Conservation (phyloP, 1,284 basidiomycete species). For the Ustilago shanxiensis region DNA sequence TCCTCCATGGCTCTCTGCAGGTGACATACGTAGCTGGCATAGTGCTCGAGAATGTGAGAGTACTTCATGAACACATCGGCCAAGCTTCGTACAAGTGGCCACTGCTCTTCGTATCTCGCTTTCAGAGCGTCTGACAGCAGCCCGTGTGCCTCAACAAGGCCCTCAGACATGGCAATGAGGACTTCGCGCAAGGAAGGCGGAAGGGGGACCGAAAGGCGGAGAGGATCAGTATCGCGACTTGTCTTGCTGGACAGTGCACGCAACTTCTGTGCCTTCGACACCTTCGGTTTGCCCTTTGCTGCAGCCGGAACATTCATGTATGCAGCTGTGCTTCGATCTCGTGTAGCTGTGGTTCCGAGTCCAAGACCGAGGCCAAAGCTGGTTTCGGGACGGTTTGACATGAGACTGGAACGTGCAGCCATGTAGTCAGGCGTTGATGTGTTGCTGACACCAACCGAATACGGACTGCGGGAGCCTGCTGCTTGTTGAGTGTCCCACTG, state of each 20-base stretch:
- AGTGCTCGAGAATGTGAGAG: slow-evolving; percentile 59
- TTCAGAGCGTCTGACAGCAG: slow-evolving; percentile 59
- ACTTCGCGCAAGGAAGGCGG: slow-evolving; percentile 54
- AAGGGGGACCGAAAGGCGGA: slow-evolving; percentile 52
- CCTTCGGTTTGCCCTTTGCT: slow-evolving; percentile 20
- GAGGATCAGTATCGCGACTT: slow-evolving; percentile 28
- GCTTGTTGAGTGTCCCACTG: slow-evolving; percentile 20
- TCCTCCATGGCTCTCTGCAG: slow-evolving; percentile 61
- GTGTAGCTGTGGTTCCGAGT: slow-evolving; percentile 38
- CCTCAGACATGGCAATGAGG: slow-evolving; percentile 56
- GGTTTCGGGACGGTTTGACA: slow-evolving; percentile 9
- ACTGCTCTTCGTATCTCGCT: slow-evolving; percentile 62
- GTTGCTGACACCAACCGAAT: slow-evolving; percentile 15
- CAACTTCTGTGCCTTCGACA: slow-evolving; percentile 46
- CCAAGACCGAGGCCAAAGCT: slow-evolving; percentile 50
- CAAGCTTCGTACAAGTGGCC: slow-evolving; percentile 62
- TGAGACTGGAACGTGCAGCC: not conserved
- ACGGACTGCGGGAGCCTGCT: slow-evolving; percentile 33
- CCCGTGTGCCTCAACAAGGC: slow-evolving; percentile 56
- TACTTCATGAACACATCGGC: slow-evolving; percentile 62
- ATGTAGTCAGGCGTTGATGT: not conserved
- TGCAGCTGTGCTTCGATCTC: slow-evolving; percentile 29
- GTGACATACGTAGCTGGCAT: slow-evolving; percentile 58
- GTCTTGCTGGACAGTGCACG: slow-evolving; percentile 30
- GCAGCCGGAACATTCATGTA: slow-evolving; percentile 18